Evolutionary conservation across 768 basidiomycete genomes (phyloP).

Genomic region (Candolleomyces efflorescens): DNA sequence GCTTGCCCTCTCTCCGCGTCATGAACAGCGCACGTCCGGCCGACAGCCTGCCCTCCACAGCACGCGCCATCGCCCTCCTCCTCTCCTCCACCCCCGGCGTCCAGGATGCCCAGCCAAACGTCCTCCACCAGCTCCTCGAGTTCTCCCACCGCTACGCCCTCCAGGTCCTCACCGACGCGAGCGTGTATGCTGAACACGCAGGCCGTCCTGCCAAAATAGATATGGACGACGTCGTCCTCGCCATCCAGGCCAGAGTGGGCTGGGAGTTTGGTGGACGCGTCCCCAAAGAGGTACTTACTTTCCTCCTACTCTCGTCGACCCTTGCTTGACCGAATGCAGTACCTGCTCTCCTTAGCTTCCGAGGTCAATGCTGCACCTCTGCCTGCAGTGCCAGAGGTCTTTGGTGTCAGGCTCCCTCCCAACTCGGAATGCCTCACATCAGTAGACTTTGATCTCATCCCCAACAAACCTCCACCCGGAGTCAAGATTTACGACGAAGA

Average conservation of each 20-base stretch:
- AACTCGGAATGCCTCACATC: conserved; percentile 67
- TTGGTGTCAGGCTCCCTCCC: conserved; percentile 79
- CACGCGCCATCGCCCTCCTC: conserved; percentile 77
- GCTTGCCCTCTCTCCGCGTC: not conserved
- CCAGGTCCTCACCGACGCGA: conserved; percentile 80
- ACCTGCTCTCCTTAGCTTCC: conserved; percentile 72
- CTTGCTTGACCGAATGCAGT: conserved; percentile 36
- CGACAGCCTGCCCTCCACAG: conserved; percentile 79
- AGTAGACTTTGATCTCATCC: conserved; percentile 83
- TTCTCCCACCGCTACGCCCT: conserved; percentile 82
- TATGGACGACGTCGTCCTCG: conserved; percentile 76
- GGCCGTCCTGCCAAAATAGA: conserved; percentile 75
- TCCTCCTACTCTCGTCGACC: not conserved
- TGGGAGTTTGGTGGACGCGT: conserved; percentile 91
- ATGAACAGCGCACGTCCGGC: conserved; percentile 34
- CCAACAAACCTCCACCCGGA: conserved; percentile 78
- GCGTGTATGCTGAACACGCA: conserved; percentile 85
- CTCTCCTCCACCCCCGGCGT: conserved; percentile 81
- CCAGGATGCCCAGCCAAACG: conserved; percentile 82
- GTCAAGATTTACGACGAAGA: conserved; percentile 77
- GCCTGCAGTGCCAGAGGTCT: conserved; percentile 83
- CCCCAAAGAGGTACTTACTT: conserved; percentile 71
- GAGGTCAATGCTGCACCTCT: conserved; percentile 80
- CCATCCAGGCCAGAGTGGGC: conserved; percentile 84
- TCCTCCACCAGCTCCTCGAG: conserved; percentile 83